Base-by-base conservation (phyloP, 169 alveolate species). In the Cryptosporidium baileyi region DNA sequence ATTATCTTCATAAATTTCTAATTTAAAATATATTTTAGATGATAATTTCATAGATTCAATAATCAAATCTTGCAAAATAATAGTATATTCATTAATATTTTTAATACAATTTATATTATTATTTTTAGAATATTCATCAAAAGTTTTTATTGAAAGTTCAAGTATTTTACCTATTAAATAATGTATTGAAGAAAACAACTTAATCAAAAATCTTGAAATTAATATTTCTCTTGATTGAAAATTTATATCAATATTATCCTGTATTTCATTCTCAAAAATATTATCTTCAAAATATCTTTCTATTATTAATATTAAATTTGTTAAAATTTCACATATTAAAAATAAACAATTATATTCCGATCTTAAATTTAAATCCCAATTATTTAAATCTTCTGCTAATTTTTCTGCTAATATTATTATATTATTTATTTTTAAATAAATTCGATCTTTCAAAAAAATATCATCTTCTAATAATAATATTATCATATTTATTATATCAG, bases 151-250 rank as follows among this genome's bases (percentile, higher is more conserved):
- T 5, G 5, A 5, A 19, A 57, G 6, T 57, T 24, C 34, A 24
- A 57, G 32, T 7, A 24, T 3, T 19, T 24, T 22, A 11, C 63
- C 63, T 5, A 57, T 30, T 1, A 57, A 24, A 65, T 65, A 65
- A 19, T 65, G 81, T 45, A 65, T 24, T 2, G 81, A 19, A 6
- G 81, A 65, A 28, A 62, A 65, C 19, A 65, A 22, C 19, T 19
- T 51, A 13, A 65, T 51, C 34, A 65, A 26, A 44, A 65, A 8
- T n/a, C 34, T 65, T 4, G 81, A 65, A 3, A 65, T 9, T 9
- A 47, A 47, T 47, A n/a, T 26, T 11, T 47, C 19, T 6, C 15
- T 47, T 47, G 19, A 2, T 47, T 47, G 15, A 6, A 6, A 4
- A 47, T n/a, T 47, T 47, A 9, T 47, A 47, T 11, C 19, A 4